These are phyloP conservation scores for Leccinum ochraceum DNA, from an alignment of 768 basidiomycete species.

Conservation along the genomic window DNA sequence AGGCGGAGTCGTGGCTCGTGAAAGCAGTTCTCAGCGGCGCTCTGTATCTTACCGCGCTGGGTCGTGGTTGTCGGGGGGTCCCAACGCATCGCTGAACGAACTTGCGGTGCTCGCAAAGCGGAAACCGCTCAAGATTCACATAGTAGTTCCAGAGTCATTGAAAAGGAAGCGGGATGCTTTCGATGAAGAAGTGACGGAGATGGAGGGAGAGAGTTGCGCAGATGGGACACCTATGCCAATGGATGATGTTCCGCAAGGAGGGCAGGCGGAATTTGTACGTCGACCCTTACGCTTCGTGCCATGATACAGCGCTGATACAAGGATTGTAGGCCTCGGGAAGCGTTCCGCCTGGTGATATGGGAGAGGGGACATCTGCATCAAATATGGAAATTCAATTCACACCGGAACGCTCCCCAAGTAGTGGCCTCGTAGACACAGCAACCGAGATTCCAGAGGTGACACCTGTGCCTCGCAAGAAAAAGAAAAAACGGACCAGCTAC, in stretches of 20 bases:
- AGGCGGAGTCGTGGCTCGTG: neutral
- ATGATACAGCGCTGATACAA: neutral
- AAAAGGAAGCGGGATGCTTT: constrained; percentile 10
- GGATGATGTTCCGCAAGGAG: neutral
- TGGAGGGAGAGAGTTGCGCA: neutral
- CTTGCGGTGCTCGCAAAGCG: constrained; percentile 18
- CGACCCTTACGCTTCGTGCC: too few relatives aligned
- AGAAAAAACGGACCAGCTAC: neutral
- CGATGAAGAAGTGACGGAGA: neutral
- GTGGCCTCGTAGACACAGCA: too few relatives aligned
- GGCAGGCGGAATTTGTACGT: too few relatives aligned
- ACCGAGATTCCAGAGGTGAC: neutral
- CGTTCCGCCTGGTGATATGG: neutral
- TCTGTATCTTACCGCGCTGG: neutral
- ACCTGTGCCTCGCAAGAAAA: neutral
- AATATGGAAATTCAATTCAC: neutral
- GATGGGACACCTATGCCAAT: neutral
- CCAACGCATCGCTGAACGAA: constrained; percentile 20
- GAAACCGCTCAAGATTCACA: constrained; percentile 8
- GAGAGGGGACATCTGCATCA: neutral
- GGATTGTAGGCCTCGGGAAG: neutral
- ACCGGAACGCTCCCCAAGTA: neutral
- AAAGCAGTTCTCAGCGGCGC: neutral
- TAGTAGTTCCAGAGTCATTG: constrained; percentile 9
- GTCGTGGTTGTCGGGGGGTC: constrained; percentile 18